Conservation (phyloP, 495 filamentous ascomycete genomes). For the Talaromyces ruber region DNA sequence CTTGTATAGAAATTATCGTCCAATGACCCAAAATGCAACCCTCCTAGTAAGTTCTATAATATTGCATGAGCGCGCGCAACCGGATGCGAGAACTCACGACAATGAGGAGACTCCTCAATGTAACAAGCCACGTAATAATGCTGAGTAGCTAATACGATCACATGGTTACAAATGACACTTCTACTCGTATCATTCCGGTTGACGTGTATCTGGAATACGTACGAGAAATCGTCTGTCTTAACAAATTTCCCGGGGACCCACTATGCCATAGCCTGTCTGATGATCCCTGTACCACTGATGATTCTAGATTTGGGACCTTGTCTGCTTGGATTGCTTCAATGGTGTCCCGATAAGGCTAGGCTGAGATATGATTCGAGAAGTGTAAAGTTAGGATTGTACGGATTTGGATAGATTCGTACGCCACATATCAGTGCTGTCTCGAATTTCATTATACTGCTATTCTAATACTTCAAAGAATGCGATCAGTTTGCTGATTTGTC, state of each 20-base stretch:
- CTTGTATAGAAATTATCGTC: not conserved
- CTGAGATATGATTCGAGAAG: not conserved
- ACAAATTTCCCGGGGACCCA: not conserved
- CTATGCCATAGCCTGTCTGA: not conserved
- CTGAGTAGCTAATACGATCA: not conserved
- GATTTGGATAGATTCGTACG: not conserved
- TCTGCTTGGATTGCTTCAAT: not conserved
- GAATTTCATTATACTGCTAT: not conserved
- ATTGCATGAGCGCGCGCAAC: not conserved
- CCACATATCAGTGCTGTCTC: not conserved
- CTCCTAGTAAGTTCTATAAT: not conserved
- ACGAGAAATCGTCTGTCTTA: not conserved
- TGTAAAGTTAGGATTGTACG: not conserved
- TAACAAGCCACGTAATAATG: not conserved
- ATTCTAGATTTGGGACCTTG: not conserved
- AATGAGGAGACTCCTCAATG: not conserved
- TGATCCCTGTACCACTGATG: not conserved
- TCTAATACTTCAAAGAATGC: not conserved
- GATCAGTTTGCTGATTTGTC: not conserved
- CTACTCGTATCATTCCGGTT: not conserved
- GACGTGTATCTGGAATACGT: not conserved
- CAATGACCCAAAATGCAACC: not conserved
- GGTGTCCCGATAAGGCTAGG: not conserved
- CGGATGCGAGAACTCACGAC: not conserved
- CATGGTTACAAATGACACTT: not conserved